Evolutionary conservation across 2,329 filamentous ascomycete genomes (phyloP).

Genomic region (Albophoma yamanashiensis): DNA sequence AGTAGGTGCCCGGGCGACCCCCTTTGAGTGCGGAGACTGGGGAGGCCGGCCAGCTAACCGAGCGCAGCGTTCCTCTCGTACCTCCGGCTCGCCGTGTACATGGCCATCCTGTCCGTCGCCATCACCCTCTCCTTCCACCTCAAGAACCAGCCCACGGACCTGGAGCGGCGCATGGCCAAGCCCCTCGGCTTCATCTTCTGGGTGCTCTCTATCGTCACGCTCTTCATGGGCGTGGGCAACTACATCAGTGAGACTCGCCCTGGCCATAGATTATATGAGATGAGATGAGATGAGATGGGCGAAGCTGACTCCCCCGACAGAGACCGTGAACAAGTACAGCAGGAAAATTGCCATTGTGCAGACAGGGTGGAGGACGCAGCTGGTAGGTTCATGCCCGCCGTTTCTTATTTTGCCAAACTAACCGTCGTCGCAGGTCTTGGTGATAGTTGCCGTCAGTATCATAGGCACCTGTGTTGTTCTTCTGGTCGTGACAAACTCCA

Average conservation of each 20-base stretch:
- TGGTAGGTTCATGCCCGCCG: conserved; percentile 37
- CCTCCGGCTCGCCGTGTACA: conserved; percentile 79
- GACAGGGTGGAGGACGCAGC: conserved; percentile 84
- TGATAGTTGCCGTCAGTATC: conserved; percentile 49
- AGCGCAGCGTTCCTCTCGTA: conserved; percentile 70
- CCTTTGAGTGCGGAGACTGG: too few species aligned
- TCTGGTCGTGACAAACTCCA: conserved; percentile 35
- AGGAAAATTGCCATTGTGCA: conserved; percentile 75
- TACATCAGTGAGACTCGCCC: conserved; percentile 55
- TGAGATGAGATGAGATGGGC: not conserved
- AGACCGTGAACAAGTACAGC: conserved; percentile 71
- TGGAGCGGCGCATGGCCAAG: conserved; percentile 68
- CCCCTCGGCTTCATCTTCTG: conserved; percentile 87
- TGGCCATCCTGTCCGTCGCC: conserved; percentile 79
- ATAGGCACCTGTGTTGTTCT: conserved; percentile 56
- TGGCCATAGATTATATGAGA: not conserved
- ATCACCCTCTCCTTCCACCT: conserved; percentile 93
- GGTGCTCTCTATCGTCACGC: conserved; percentile 65
- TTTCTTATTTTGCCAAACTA: not conserved
- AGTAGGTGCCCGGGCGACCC: conserved; percentile 40
- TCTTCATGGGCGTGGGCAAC: conserved; percentile 70
- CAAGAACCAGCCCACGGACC: conserved; percentile 54
- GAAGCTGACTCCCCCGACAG: conserved; percentile 18
- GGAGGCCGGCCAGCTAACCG: not conserved
- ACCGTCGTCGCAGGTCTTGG: conserved; percentile 40